These are phyloP conservation scores for Boletellus ananiceps DNA, from an alignment of 768 basidiomycete genomes.

Conservation along the genomic window DNA sequence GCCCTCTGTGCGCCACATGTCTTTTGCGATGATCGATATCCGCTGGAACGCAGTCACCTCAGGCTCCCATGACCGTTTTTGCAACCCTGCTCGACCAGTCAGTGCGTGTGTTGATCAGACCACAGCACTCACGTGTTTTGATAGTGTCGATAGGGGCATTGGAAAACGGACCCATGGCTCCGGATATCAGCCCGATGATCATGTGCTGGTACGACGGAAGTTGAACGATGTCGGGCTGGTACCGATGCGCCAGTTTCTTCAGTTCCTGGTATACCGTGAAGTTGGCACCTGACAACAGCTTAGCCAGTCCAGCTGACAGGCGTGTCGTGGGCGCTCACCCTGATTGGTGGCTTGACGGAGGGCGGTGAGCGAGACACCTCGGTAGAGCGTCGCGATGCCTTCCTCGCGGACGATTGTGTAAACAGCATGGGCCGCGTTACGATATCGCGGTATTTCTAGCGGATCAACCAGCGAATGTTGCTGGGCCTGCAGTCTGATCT, in stretches of 20 bases:
- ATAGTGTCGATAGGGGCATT: constrained; percentile 96
- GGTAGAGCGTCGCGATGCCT: constrained; percentile 77
- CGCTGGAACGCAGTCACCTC: constrained; percentile 78
- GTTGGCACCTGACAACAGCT: constrained; percentile 65
- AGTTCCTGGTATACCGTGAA: constrained; percentile 98
- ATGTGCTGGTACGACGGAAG: constrained; percentile 96
- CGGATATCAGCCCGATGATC: constrained; percentile 90
- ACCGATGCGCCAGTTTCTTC: constrained; percentile 72
- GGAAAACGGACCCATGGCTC: constrained; percentile 97
- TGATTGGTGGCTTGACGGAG: constrained; percentile 97
- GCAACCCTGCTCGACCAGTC: constrained; percentile 49
- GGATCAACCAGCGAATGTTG: constrained; percentile 97
- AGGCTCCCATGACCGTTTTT: constrained; percentile 71
- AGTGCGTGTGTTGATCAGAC: background rate
- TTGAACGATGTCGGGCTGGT: constrained; percentile 74
- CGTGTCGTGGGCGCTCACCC: constrained; percentile 43
- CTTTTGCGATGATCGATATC: constrained; percentile 73
- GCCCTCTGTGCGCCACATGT: constrained; percentile 94
- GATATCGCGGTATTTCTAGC: constrained; percentile 86
- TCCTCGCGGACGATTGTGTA: constrained; percentile 94
- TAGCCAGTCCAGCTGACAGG: background rate
- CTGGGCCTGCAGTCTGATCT: constrained; percentile 96
- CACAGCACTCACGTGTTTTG: constrained; percentile 70
- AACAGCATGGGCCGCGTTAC: constrained; percentile 95
- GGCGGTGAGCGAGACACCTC: constrained; percentile 91